These are phyloP conservation scores for Trichosporon coremiiforme DNA, from an alignment of 1,284 basidiomycete genomes.

Conservation along the genomic window DNA sequence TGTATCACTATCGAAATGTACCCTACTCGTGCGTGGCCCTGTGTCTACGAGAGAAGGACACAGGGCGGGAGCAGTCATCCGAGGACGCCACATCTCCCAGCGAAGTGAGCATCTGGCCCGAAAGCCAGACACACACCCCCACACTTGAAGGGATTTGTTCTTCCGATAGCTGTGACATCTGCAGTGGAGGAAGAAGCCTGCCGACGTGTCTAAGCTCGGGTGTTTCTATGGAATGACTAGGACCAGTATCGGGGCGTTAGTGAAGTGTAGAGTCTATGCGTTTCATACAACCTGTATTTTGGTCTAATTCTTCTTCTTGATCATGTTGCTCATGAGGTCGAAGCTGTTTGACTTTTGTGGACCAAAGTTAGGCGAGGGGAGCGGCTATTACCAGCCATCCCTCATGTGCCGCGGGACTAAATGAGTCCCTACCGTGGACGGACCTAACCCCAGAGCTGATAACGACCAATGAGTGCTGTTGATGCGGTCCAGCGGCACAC, in stretches of 20 bases:
- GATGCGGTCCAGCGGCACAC: background rate
- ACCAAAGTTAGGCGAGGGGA: constrained; percentile 13
- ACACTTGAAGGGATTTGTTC: constrained; percentile 27
- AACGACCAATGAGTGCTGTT: background rate
- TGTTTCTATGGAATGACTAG: background rate
- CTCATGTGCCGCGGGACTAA: constrained; percentile 9
- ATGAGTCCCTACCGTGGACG: constrained; percentile 1
- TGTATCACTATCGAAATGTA: constrained; percentile 17
- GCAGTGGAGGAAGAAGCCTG: constrained; percentile 36
- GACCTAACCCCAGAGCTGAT: constrained; percentile 10
- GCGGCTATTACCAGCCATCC: constrained; percentile 14
- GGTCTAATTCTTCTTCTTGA: constrained; percentile 64
- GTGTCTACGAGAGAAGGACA: background rate
- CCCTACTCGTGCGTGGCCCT: constrained; percentile 11
- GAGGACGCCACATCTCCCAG: constrained; percentile 17
- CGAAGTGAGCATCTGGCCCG: constrained; percentile 4
- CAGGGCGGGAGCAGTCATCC: constrained; percentile 14
- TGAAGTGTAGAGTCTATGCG: background rate
- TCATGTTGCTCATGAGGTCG: constrained; percentile 88
- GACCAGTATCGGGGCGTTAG: constrained; percentile 3
- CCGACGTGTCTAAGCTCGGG: constrained; percentile 48
- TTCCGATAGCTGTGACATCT: constrained; percentile 50
- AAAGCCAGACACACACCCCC: constrained; percentile 4
- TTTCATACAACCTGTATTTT: constrained; percentile 4
- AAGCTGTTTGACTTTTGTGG: constrained; percentile 70